Evolutionary conservation across 2,329 filamentous ascomycete species (phyloP).

Genomic region (Teratosphaeria gauchensis): DNA sequence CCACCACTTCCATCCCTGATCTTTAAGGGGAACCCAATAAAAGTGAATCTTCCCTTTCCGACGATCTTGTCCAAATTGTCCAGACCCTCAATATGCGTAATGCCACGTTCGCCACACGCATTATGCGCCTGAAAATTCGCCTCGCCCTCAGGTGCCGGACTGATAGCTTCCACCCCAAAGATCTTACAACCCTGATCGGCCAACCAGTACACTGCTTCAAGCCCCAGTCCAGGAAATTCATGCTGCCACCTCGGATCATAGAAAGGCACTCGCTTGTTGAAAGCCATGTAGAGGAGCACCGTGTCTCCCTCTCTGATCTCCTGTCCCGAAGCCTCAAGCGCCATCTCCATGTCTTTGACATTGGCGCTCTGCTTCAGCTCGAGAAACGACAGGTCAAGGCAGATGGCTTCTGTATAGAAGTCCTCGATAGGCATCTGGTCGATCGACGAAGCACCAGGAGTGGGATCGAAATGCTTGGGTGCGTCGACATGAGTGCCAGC

Average conservation of each 20-base stretch:
- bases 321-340: conserved; percentile 11
- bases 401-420: conserved; percentile 20
- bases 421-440: conserved; percentile 20
- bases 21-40: conserved; percentile 18
- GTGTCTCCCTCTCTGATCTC: conserved; percentile 18
- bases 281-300: conserved; percentile 18
- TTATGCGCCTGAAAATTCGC: conserved; percentile 20
- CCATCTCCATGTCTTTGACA: conserved; percentile 16
- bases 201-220: conserved; percentile 18
- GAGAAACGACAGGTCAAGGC: conserved; percentile 19
- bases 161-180: conserved; percentile 20
- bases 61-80: conserved; percentile 18
- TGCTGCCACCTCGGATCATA: conserved; percentile 21
- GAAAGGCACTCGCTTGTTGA: conserved; percentile 15
- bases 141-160: conserved; percentile 19
- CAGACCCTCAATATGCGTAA: conserved; percentile 20
- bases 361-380: conserved; percentile 15
- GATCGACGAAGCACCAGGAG: conserved; percentile 16
- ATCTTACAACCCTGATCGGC: conserved; percentile 19
- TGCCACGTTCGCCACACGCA: conserved; percentile 17
- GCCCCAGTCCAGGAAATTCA: conserved; percentile 17
- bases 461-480: conserved; percentile 20
- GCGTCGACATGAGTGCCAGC: conserved; percentile 22
- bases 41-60: conserved; percentile 15
- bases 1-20: conserved; percentile 20